These are phyloP conservation scores for Cutaneotrichosporon mucoides DNA, from an alignment of 1,284 basidiomycete genomes.

Conservation along the genomic window DNA sequence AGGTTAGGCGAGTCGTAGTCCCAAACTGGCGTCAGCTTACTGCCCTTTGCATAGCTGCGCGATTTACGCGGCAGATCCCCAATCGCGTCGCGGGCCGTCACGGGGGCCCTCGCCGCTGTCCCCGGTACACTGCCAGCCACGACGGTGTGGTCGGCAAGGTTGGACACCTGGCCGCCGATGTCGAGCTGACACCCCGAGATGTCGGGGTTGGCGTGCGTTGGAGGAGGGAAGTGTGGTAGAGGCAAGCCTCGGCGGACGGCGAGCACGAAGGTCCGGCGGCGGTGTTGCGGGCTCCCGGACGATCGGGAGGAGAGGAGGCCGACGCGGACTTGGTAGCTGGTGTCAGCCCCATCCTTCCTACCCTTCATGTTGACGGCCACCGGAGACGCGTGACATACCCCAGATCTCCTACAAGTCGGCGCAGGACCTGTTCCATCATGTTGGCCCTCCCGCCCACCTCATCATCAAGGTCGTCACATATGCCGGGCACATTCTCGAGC, in stretches of 20 bases:
- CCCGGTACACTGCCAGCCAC: too few species aligned
- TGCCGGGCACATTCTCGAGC: conserved; percentile 36
- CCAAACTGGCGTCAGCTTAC: neutral
- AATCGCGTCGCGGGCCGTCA: conserved; percentile 29
- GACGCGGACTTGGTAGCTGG: conserved; percentile 27
- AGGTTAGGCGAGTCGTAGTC: neutral
- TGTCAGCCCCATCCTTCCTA: too few species aligned
- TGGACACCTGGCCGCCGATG: too few species aligned
- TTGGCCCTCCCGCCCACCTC: neutral
- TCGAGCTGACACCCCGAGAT: too few species aligned
- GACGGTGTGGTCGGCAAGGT: too few species aligned
- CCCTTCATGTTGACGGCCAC: too few species aligned
- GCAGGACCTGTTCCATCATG: conserved; percentile 9
- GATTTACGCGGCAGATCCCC: conserved; percentile 27
- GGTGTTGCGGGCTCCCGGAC: conserved; percentile 33
- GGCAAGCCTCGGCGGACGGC: conserved; percentile 23
- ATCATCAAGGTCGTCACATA: conserved; percentile 14
- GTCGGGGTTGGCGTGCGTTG: conserved; percentile 27
- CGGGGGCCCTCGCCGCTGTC: neutral
- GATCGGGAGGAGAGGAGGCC: conserved; percentile 24
- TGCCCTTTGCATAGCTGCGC: too few species aligned
- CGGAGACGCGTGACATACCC: neutral
- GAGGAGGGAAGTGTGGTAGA: conserved; percentile 26
- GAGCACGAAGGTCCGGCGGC: conserved; percentile 29
- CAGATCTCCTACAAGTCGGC: conserved; percentile 10